Evolutionary conservation across 2,329 filamentous ascomycete species (phyloP).

Genomic region (Trematosphaeria pertusa): DNA sequence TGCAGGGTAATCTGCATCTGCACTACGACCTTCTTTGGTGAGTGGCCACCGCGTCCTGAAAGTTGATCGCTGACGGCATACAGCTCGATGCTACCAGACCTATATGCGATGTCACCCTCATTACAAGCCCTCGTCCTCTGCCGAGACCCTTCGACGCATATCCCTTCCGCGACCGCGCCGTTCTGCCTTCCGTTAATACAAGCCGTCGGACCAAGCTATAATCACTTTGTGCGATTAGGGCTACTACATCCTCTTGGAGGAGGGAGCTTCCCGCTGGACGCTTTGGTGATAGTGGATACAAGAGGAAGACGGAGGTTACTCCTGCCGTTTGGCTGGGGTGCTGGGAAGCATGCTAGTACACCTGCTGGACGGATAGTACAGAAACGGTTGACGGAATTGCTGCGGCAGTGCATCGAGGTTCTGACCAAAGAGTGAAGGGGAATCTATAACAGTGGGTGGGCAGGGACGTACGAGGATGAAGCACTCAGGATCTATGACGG

Average conservation of each 20-base stretch:
- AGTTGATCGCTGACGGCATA: neutral
- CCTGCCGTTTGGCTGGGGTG: slow-evolving; percentile 55
- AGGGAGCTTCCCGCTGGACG: slow-evolving; percentile 52
- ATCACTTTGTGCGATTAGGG: slow-evolving; percentile 50
- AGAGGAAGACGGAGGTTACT: slow-evolving; percentile 48
- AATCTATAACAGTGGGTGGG: slow-evolving; percentile 19
- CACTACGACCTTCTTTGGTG: slow-evolving; percentile 48
- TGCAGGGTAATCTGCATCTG: slow-evolving; percentile 42
- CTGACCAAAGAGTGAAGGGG: slow-evolving; percentile 36
- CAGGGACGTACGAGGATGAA: no score
- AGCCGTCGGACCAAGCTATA: slow-evolving; percentile 39
- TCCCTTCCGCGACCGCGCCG: slow-evolving; percentile 27
- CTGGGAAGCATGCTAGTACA: slow-evolving; percentile 43
- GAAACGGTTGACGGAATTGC: slow-evolving; percentile 32
- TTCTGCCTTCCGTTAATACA: slow-evolving; percentile 42
- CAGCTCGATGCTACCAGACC: slow-evolving; percentile 36
- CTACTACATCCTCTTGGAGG: slow-evolving; percentile 55
- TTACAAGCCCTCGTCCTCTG: slow-evolving; percentile 45
- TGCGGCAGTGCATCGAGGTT: slow-evolving; percentile 36
- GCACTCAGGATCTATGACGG: no score
- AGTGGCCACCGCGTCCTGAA: neutral
- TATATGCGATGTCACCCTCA: slow-evolving; percentile 40
- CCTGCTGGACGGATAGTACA: slow-evolving; percentile 41
- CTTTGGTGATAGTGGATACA: slow-evolving; percentile 52
- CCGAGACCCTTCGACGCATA: slow-evolving; percentile 40